These are phyloP conservation scores for Neonectria ditissima DNA, from an alignment of 2,329 filamentous ascomycete species.

Conservation along the genomic window DNA sequence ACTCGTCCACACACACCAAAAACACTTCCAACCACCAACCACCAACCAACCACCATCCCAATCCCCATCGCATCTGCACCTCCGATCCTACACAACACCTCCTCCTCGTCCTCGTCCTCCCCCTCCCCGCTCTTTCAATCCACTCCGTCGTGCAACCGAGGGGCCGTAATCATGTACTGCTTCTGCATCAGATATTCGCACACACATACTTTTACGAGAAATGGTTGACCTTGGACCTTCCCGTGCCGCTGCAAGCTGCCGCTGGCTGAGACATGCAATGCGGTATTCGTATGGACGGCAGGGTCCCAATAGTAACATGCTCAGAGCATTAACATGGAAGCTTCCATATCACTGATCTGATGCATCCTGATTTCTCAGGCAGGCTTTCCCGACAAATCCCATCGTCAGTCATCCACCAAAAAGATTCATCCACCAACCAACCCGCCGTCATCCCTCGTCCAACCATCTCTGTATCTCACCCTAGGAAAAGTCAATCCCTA, in stretches of 20 bases:
- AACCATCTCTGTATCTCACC: slow-evolving; percentile 2
- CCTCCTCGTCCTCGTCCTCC: background rate
- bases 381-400: background rate
- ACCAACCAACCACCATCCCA: background rate
- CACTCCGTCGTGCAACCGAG: slow-evolving; percentile 18
- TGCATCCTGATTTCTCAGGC: slow-evolving; percentile 7
- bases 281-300: too few species aligned
- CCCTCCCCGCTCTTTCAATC: background rate
- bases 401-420: background rate
- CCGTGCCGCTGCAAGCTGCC: slow-evolving; percentile 4
- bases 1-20: background rate
- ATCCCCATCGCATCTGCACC: slow-evolving; percentile 2
- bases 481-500: slow-evolving; percentile 25
- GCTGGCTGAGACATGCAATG: background rate
- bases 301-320: background rate
- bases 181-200: too few species aligned
- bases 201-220: background rate
- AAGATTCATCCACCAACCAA: background rate
- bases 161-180: slow-evolving; percentile 24
- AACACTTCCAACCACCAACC: background rate
- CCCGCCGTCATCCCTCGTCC: background rate
- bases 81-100: slow-evolving; percentile 10
- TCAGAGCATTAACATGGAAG: background rate
- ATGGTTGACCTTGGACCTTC: slow-evolving; percentile 1
- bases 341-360: background rate